Evolutionary conservation across 495 filamentous ascomycete species (phyloP).

Genomic region (Elaphomyces granulatus): DNA sequence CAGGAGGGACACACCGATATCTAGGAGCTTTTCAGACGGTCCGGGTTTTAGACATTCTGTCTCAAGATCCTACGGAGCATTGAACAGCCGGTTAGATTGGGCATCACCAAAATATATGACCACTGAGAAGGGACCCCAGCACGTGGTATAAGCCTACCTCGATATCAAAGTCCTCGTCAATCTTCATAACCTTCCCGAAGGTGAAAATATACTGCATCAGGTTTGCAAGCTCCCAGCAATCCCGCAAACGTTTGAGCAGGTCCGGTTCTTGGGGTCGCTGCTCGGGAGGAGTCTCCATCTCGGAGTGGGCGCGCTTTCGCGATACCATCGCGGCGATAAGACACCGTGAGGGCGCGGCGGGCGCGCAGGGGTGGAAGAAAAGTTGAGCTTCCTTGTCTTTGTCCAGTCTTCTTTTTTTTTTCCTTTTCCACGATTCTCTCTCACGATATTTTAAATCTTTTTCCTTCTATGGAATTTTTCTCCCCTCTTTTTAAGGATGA

Average conservation of each 20-base stretch:
- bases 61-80: conserved; percentile 76
- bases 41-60: conserved; percentile 67
- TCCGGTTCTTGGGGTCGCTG: conserved; percentile 34
- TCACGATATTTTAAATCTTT: conserved; percentile 1
- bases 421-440: no score
- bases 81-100: no score
- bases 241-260: conserved; percentile 56
- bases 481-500: no score
- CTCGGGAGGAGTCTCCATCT: conserved; percentile 40
- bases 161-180: conserved; percentile 72
- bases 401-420: no score
- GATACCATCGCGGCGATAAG: conserved; percentile 33
- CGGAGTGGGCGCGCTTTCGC: conserved; percentile 60
- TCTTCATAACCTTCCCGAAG: conserved; percentile 78
- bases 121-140: no score
- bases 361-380: conserved; percentile 6
- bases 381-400: no score
- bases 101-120: no score
- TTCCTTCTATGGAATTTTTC: neutral
- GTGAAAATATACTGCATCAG: conserved; percentile 84
- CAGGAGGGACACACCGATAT: conserved; percentile 77
- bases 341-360: conserved; percentile 18
- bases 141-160: conserved; percentile 71
- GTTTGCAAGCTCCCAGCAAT: conserved; percentile 91
- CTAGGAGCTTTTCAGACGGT: conserved; percentile 53